phyloP scores from a whole-genome alignment of 208 protist species.

The Trichomonas tenax region DNA sequence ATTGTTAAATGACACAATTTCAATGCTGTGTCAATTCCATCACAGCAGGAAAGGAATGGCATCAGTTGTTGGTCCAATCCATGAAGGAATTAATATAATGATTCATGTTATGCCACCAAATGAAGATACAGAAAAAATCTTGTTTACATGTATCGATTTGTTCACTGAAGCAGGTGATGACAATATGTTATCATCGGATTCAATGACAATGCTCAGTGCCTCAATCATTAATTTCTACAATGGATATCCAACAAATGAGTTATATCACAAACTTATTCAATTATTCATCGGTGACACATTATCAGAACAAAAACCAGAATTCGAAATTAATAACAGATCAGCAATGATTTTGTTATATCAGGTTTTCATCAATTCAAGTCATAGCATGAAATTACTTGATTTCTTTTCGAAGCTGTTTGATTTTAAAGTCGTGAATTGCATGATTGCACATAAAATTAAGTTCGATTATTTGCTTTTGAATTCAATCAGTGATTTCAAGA shows the following conservation, averaged over 20 bases:
- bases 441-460: no score
- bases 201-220: neutral
- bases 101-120: neutral
- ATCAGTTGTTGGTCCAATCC: neutral
- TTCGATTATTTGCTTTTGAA: neutral
- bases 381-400: neutral
- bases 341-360: neutral
- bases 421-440: no score
- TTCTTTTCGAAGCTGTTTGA: neutral
- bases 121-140: neutral
- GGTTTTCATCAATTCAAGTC: neutral
- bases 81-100: neutral
- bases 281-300: neutral
- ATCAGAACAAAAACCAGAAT: neutral
- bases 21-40: neutral
- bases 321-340: neutral
- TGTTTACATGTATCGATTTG: neutral
- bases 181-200: neutral
- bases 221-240: neutral
- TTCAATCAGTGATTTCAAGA: neutral
- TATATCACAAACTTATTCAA: neutral
- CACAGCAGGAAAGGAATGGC: neutral
- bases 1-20: neutral
- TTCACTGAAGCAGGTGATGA: neutral
- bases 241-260: neutral